Evolutionary conservation across 768 basidiomycete genomes (phyloP).

Genomic region (Phlebiopsis gigantea): DNA sequence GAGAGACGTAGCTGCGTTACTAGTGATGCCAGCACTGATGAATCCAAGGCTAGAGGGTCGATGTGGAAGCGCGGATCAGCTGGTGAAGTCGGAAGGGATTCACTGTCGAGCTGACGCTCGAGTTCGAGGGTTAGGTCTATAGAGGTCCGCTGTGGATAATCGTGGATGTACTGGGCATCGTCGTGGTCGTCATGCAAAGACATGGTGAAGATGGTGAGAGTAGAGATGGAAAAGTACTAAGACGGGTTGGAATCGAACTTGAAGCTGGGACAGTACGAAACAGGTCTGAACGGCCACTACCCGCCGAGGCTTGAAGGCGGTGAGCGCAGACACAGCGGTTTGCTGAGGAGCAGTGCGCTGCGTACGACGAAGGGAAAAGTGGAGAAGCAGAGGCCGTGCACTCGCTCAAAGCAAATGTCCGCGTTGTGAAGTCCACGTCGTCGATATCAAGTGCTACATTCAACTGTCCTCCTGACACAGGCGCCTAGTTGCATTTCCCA

Average conservation of each 20-base stretch:
- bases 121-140: conserved; percentile 80
- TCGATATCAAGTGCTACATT: not conserved
- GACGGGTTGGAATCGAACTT: not conserved
- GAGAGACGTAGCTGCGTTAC: conserved; percentile 67
- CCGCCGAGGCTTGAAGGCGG: not conserved
- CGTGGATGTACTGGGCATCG: conserved; percentile 10
- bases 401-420: not conserved
- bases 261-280: not conserved
- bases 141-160: conserved; percentile 37
- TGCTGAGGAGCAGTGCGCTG: not conserved
- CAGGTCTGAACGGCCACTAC: not conserved
- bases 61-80: conserved; percentile 6
- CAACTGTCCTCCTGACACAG: not conserved
- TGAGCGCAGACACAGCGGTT: not conserved
- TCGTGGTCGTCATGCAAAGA: conserved; percentile 23
- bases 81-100: conserved; percentile 48
- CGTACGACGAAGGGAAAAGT: not conserved
- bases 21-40: conserved; percentile 71
- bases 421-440: no score
- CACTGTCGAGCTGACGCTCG: conserved; percentile 67
- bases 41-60: conserved; percentile 49
- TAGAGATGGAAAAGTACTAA: not conserved
- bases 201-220: conserved; percentile 20
- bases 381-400: not conserved
- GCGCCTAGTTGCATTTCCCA: not conserved